Conservation (phyloP, 306 rosid species). For the Arachis stenosperma region DNA sequence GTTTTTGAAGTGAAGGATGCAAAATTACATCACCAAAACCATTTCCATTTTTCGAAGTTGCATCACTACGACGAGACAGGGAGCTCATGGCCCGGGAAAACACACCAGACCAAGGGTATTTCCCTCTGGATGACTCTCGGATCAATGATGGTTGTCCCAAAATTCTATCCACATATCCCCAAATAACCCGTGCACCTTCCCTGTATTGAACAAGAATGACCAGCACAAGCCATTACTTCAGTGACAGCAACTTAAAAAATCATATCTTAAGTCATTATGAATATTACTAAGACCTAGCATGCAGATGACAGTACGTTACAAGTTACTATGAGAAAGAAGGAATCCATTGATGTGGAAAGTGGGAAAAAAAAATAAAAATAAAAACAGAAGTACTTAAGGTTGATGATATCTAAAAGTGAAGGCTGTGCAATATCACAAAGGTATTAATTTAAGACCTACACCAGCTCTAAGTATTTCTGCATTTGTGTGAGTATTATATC, state of each 20-base stretch:
- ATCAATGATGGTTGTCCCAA: conserved; percentile 97
- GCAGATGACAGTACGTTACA: conserved; percentile 14
- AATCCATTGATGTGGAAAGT: not conserved
- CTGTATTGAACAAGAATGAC: conserved; percentile 51
- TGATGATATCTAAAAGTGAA: conserved; percentile 18
- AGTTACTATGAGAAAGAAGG: not conserved
- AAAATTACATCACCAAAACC: conserved; percentile 92
- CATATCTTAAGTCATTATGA: not conserved
- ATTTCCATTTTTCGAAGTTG: conserved; percentile 56
- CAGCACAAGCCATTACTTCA: conserved; percentile 26
- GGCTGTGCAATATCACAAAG: conserved; percentile 10
- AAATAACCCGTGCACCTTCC: conserved; percentile 97
- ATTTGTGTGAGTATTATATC: not conserved
- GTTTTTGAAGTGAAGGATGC: conserved; percentile 81
- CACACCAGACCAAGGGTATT: conserved; percentile 93
- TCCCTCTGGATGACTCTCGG: conserved; percentile 93
- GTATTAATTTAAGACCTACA: not conserved
- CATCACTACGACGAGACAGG: conserved; percentile 42
- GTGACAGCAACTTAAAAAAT: conserved; percentile 25
- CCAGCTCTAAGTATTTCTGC: not conserved
- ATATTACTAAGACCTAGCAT: conserved; percentile 23
- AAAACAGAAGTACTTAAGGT: not conserved
- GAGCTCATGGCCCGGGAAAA: conserved; percentile 61
- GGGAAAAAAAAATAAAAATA: not conserved
- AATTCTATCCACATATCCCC: conserved; percentile 98